Evolutionary conservation across 2,329 filamentous ascomycete genomes (phyloP).

Genomic region (Ambrosiella cleistominuta): DNA sequence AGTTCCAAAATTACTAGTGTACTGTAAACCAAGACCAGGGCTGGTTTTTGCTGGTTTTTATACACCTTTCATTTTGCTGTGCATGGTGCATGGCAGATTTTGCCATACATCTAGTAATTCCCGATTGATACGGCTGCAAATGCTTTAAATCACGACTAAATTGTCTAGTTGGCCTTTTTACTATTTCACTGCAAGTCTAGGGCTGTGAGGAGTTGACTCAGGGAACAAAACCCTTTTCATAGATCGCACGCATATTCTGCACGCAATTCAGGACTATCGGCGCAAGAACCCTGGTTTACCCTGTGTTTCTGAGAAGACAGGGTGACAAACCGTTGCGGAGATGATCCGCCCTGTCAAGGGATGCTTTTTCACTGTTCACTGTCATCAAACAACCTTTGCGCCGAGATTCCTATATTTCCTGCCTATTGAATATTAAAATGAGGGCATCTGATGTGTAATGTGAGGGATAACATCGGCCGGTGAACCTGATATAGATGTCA

Average conservation of each 20-base stretch:
- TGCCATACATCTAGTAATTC: too few relatives aligned
- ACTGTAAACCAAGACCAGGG: too few relatives aligned
- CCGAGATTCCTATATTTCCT: too few relatives aligned
- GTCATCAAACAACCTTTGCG: too few relatives aligned
- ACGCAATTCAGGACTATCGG: not conserved
- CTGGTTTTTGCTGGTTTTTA: too few relatives aligned
- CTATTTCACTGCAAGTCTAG: not conserved
- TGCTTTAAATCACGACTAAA: not conserved
- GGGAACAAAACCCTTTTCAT: not conserved
- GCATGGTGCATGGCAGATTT: too few relatives aligned
- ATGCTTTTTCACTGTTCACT: not conserved
- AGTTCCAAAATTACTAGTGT: too few relatives aligned
- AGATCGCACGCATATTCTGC: not conserved
- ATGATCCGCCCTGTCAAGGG: not conserved
- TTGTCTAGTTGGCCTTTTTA: not conserved
- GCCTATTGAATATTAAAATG: too few relatives aligned
- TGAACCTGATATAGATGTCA: too few relatives aligned
- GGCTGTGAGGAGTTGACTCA: not conserved
- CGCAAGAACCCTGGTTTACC: not conserved
- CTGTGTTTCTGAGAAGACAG: not conserved
- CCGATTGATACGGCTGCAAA: not conserved
- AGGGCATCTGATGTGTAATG: too few relatives aligned
- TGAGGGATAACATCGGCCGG: too few relatives aligned
- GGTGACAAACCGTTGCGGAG: not conserved
- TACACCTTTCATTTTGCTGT: too few relatives aligned